These are phyloP conservation scores for Wallacemonas rigidus DNA, from an alignment of 208 protist genomes.

Conservation along the genomic window DNA sequence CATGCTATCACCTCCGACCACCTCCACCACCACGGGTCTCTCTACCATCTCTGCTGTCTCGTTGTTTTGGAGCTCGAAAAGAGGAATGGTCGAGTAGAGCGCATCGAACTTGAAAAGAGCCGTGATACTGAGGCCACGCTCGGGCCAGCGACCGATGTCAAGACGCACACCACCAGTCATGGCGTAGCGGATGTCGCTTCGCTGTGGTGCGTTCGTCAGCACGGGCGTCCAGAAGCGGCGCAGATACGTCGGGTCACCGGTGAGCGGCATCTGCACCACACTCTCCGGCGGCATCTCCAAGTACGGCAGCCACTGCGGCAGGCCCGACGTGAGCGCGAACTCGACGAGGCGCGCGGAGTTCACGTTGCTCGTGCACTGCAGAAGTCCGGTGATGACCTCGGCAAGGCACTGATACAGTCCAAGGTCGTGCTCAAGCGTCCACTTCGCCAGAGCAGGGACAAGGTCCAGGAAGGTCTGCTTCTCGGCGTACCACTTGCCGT, in stretches of 20 bases:
- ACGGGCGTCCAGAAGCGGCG: conserved; percentile 77
- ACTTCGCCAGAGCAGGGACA: conserved; percentile 52
- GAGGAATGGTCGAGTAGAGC: conserved; percentile 59
- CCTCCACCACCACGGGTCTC: conserved; percentile 27
- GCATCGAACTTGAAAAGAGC: conserved; percentile 70
- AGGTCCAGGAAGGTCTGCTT: conserved; percentile 83
- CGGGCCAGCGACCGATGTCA: conserved; percentile 60
- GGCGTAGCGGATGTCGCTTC: conserved; percentile 72
- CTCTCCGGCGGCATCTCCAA: conserved; percentile 52
- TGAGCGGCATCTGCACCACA: conserved; percentile 59
- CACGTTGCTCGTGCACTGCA: conserved; percentile 67
- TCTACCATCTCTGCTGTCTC: conserved; percentile 29
- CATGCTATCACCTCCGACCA: conserved; percentile 65
- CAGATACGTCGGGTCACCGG: conserved; percentile 39
- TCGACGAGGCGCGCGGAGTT: conserved; percentile 50
- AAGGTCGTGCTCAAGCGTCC: conserved; percentile 35
- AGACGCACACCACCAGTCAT: conserved; percentile 66
- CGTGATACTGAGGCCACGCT: conserved; percentile 65
- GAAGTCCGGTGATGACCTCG: conserved; percentile 41
- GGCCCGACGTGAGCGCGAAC: conserved; percentile 51
- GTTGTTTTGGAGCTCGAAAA: conserved; percentile 61
- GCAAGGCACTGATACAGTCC: conserved; percentile 51
- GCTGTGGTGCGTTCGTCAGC: conserved; percentile 53
- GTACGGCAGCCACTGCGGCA: conserved; percentile 65
- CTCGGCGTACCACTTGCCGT: conserved; percentile 55